These are phyloP conservation scores for Kernera saxatilis DNA, from an alignment of 345 rosid species.

Conservation along the genomic window DNA sequence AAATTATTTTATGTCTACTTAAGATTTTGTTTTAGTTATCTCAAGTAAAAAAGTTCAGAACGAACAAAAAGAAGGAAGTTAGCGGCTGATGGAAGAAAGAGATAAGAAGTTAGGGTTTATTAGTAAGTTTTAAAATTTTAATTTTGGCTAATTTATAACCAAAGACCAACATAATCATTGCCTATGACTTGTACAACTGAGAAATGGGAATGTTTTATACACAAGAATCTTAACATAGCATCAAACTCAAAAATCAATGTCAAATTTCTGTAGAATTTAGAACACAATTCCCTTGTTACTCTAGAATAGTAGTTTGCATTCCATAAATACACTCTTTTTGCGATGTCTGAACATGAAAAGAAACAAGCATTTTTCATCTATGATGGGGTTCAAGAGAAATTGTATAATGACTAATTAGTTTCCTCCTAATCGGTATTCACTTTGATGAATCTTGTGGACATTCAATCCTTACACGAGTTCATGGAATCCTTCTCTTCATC, in stretches of 20 bases:
- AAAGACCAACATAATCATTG: neutral
- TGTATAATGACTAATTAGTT: neutral
- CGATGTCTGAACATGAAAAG: constrained; percentile 3
- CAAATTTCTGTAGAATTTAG: neutral
- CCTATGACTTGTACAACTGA: neutral
- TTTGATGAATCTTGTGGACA: neutral
- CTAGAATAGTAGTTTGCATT: neutral
- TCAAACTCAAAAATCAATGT: neutral
- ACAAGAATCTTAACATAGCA: neutral
- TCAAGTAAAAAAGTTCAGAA: no score
- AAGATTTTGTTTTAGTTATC: no score
- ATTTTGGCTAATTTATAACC: neutral
- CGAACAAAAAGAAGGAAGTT: no score
- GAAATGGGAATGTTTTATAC: neutral
- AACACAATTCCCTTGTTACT: neutral
- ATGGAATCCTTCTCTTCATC: constrained; percentile 30
- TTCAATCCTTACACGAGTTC: constrained; percentile 5
- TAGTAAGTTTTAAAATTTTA: no score
- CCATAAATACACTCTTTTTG: neutral
- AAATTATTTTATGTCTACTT: no score
- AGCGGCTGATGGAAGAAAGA: no score
- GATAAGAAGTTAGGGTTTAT: no score
- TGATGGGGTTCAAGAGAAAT: neutral
- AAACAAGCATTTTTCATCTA: constrained; percentile 2
- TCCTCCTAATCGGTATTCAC: constrained; percentile 4